Base-by-base conservation (phyloP, 352 stramenopile species). In the Phytophthora cactorum region DNA sequence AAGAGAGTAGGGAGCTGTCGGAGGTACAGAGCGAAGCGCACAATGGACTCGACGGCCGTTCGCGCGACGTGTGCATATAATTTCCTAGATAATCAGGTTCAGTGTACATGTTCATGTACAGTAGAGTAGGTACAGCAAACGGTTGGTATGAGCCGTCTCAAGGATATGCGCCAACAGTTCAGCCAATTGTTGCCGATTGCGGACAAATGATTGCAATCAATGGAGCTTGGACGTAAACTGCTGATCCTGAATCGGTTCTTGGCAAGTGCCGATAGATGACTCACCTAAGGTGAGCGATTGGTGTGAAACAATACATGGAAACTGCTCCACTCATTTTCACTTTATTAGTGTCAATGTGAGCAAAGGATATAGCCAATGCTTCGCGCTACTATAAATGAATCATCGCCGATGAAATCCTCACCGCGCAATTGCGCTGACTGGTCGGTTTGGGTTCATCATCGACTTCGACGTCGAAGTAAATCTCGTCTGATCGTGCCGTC, bases 201-300 rank as follows among this genome's bases (percentile, higher is more conserved):
- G 29, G 12, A 51, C 39, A 54, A 53, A 47, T 63, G 55, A 38
- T 54, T 36, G 44, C 29, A 63, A 61, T 34, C 51, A 38, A 59
- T 17, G 4, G 7, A 29, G 29, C n/a, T 47, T 17, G 15, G 25
- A 12, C 59, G 49, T 60, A 66, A 66, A 59, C 59, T 59, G 41
- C 49, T 32, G 55, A 63, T 63, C 43, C 14, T 27, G 14, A 6
- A 29, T 32, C 14, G 7, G 14, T 39, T 34, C 55, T 46, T 63
- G 44, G 22, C 22, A 22, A 22, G 22, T 22, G 22, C 22, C 22
- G 22, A 22, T 22, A 22, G 22, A 22, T 22, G 22, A 22, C 22
- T 22, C 22, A 22, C 22, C 22, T 32, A 10, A 10, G 22, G 22
- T 22, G 22, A 22, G 22, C 22, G 22, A 38, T 38, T 5, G 8